Evolutionary conservation across 2,329 filamentous ascomycete genomes (phyloP).

Genomic region (Nemania sp.): DNA sequence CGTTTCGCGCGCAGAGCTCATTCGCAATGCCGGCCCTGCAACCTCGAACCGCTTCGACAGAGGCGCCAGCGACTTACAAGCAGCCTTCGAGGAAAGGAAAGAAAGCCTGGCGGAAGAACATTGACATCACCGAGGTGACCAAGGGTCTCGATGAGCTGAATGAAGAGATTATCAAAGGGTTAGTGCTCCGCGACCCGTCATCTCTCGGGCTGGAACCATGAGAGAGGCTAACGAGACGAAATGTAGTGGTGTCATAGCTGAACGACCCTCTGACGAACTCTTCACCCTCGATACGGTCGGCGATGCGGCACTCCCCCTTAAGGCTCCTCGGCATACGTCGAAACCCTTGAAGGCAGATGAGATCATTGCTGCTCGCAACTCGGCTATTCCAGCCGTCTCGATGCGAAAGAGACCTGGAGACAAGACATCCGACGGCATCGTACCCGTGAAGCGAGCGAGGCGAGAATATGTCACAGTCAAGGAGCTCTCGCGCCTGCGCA

Average conservation of each 20-base stretch:
- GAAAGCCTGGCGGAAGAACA: conserved; percentile 98
- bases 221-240: conserved; percentile 12
- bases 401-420: conserved; percentile 75
- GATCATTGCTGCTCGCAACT: conserved; percentile 79
- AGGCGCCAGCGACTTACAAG: conserved; percentile 77
- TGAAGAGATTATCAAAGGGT: conserved; percentile 91
- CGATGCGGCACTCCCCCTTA: conserved; percentile 67
- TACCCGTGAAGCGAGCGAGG: conserved; percentile 75
- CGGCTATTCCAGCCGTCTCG: conserved; percentile 77
- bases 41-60: conserved; percentile 52
- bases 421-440: conserved; percentile 72
- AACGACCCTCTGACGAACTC: conserved; percentile 80
- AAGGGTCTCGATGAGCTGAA: conserved; percentile 82
- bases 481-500: conserved; percentile 77
- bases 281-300: conserved; percentile 82
- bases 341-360: conserved; percentile 89
- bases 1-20: neutral
- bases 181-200: conserved; percentile 35
- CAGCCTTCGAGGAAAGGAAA: conserved; percentile 96
- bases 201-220: neutral
- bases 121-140: conserved; percentile 86
- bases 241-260: conserved; percentile 77
- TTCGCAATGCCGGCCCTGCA: conserved; percentile 58
- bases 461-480: conserved; percentile 82
- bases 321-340: conserved; percentile 66